phyloP scores from a whole-genome alignment of 2,329 filamentous ascomycete genomes.

The Teratosphaeria destructans region DNA sequence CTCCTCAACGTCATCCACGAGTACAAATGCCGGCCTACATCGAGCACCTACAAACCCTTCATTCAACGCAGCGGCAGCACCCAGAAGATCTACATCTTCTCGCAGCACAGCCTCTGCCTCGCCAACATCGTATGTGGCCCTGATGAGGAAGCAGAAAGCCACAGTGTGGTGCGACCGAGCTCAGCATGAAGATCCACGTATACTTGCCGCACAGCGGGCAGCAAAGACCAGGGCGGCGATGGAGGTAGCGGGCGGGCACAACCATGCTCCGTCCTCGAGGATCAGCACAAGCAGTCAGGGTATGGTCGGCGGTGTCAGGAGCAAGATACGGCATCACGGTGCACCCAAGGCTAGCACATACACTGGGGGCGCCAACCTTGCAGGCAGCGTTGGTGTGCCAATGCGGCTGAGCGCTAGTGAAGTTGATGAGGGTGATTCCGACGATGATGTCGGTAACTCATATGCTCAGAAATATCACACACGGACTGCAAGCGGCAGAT shows the following conservation, averaged over 20 bases:
- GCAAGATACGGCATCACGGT: conserved; percentile 82
- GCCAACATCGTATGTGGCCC: conserved; percentile 75
- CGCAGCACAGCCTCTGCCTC: conserved; percentile 51
- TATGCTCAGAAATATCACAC: conserved; percentile 48
- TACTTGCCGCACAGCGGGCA: conserved; percentile 71
- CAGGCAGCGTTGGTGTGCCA: conserved; percentile 68
- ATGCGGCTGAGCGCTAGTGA: conserved; percentile 91
- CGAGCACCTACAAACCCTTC: conserved; percentile 38
- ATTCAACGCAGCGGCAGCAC: conserved; percentile 26
- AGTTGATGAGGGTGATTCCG: conserved; percentile 75
- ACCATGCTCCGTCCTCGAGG: conserved; percentile 16
- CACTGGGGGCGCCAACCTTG: conserved; percentile 56
- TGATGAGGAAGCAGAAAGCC: conserved; percentile 94
- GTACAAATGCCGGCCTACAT: conserved; percentile 29
- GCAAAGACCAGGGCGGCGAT: conserved; percentile 78
- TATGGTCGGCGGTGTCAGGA: conserved; percentile 47
- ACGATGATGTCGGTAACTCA: conserved; percentile 32
- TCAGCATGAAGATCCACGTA: conserved; percentile 80
- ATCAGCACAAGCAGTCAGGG: conserved; percentile 25
- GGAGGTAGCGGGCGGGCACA: conserved; percentile 61
- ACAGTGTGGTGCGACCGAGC: conserved; percentile 97
- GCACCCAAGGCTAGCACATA: conserved; percentile 72
- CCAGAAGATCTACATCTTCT: conserved; percentile 68
- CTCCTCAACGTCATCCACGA: conserved; percentile 55
- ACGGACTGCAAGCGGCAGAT: conserved; percentile 63